Evolutionary conservation across 768 basidiomycete genomes (phyloP), one percentile per base, ranked within the genome.

Genomic region (Suillus weaverae): DNA sequence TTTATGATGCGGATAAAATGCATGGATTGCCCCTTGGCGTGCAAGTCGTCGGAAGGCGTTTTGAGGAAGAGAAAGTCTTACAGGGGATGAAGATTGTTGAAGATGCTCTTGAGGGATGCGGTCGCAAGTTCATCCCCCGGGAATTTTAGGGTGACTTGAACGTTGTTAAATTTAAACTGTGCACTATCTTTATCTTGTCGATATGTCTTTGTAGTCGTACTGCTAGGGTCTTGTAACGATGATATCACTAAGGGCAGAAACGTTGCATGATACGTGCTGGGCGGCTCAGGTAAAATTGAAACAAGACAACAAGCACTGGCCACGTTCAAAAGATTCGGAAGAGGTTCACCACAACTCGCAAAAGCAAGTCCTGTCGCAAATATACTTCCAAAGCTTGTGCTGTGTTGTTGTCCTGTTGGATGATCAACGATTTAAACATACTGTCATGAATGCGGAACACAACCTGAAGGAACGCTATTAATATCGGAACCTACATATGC

Each of bases 21-120:
- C 81, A 87, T 63, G 89, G 89, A 8, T 76, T 90, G 5, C 89
- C 90, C 0, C 71, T 91, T 2, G 87, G 88, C 2, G 84, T 90
- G 13, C 89, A 91, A 71, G 73, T 91, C 38, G 81, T 85, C 1
- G 89, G 88, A 2, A 76, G 82, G 53, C 77, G 86, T 48, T 80
- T 89, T 46, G 86, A 90, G 71, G 91, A 92, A 74, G 91, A 92
- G 75, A 87, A 87, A 70, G 89, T 89, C 3, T 67, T 91, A 8
- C 85, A 86, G 69, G 88, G 85, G 2, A 90, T 90, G 86, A 84
- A 85, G 69, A 79, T 90, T 7, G 77, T 89, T 56, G 78, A 86
- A 51, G 66, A 63, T 2, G 74, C 74, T 20, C 67, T 76, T n/a
- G 68, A 61, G 39, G 69, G 56, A 36, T 64, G 64, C 39, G 75